phyloP scores from a whole-genome alignment of 139 green algal genomes.

The Yamagishiella unicocca region DNA sequence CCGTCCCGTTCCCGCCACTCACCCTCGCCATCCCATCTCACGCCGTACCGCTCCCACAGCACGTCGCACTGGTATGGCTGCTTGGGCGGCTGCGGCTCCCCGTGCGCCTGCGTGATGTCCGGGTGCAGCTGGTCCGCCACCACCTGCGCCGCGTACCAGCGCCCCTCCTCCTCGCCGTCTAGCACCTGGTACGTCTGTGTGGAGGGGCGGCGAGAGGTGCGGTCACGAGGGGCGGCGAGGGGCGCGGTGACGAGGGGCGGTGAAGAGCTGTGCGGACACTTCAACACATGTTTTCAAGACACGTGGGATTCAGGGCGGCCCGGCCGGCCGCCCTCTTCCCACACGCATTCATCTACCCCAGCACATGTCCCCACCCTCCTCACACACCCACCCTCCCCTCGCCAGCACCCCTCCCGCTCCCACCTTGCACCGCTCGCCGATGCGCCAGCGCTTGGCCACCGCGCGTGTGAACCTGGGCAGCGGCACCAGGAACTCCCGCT shows the following conservation, averaged over 20 bases:
- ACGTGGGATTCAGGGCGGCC: no score
- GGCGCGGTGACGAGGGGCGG: no score
- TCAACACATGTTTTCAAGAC: no score
- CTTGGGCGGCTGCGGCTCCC: not conserved
- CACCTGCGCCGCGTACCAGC: not conserved
- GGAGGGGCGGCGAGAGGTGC: no score
- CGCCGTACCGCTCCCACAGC: constrained; percentile 23
- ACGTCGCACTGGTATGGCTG: not conserved
- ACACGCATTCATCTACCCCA: no score
- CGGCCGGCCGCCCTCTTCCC: no score
- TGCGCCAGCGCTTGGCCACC: not conserved
- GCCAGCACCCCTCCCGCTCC: not conserved
- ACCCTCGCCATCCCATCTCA: constrained; percentile 19
- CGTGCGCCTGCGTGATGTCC: not conserved
- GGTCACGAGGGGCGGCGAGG: no score
- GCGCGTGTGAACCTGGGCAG: not conserved
- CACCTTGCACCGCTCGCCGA: constrained; percentile 28
- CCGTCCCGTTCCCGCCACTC: not conserved
- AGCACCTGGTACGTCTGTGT: no score
- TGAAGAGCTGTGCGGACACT: no score
- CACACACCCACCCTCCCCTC: not conserved
- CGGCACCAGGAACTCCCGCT: constrained; percentile 20
- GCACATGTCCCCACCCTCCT: no score
- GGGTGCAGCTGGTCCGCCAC: not conserved
- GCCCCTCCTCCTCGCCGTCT: no score